Base-by-base conservation (phyloP, 768 basidiomycete species). In the Galerina marginata region DNA sequence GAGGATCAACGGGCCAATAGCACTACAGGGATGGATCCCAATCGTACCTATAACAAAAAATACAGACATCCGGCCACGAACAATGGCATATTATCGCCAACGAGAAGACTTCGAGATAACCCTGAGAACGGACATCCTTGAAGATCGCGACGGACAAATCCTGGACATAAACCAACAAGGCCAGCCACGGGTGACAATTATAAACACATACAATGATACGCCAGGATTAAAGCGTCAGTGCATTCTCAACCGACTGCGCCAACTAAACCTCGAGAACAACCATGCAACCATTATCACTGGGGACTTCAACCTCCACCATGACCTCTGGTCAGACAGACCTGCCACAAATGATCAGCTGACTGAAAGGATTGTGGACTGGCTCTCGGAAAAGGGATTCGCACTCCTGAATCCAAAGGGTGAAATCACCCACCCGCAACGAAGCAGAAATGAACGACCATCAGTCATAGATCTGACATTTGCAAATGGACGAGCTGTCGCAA, bases 121-220 rank as follows among this genome's bases (percentile, higher is more conserved):
- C 0, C 67, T 72, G 0, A 45, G 65, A 7, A 64, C 73, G 0
- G 54, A 74, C 58, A 40, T 73, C 0, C 60, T 63, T 1, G 43
- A 67, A 14, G 63, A 73, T 49, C 53, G 60, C 0, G 67, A 74
- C 59, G 53, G 70, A 0, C 69, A 70, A 51, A 43, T 72, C 2
- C 54, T 73, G 0, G 67, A 71, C 25, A 61, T 73, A 16, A 26
- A 45, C 5, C 69, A 70, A 50, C 42, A 5, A n/a, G 60, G 58
- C 3, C 60, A 66, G 2, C 61, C 61, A 0, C n/a, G n/a, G n/a
- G 63, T 48, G 12, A 66, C 63, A 0, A 61, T 66, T 9, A 60
- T 71, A 12, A 72, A 73, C 25, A 44, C 71, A 0, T 72, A 72
- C 60, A 73, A 72, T 29, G 65, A 69, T 54, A 48, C 66, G 9